Evolutionary conservation across 2,329 filamentous ascomycete species (phyloP), one percentile per base, ranked within the genome.

Genomic region (Paecilomyces sp.): DNA sequence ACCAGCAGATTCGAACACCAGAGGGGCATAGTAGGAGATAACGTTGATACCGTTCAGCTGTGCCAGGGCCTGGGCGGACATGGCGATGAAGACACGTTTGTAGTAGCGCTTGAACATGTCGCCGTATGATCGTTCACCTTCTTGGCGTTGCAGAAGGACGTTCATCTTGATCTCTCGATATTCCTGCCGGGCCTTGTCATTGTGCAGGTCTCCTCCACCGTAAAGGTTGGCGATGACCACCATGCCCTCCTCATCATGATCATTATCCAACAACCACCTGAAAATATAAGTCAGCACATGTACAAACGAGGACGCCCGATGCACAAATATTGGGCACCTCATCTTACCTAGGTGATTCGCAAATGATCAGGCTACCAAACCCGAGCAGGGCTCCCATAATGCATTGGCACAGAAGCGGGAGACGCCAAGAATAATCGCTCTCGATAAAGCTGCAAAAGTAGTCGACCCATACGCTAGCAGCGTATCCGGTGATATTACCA

Each of bases 111-210:
- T 88, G 82, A 97, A 99, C 94, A 99, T 99, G 63, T 97, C 94
- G 47, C 76, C 68, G 75, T 97, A 99, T 0, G 90, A 87, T 66
- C 94, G 85, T 78, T 97, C 94, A 67, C 94, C 94, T 77, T 99
- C 94, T 77, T 96, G 92, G 57, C 94, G 90, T 74, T 93, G 88
- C 25, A 97, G 81, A 34, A 99, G 84, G 31, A 99, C 94, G 68
- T 93, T 88, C 91, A 97, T 96, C 81, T 99, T 99, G 80, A 99
- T 99, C 70, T 97, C 94, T 68, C 93, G 90, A 76, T 95, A 99
- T 75, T 99, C 94, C 59, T 97, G 92, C 60, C 92, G 87, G 1
- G 94, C 94, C 75, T 95, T 94, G 61, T 88, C 79, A 73, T 96
- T 90, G 77, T 97, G 92, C 62, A 97, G 92, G 73, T 99, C 94